A percentile compares a stretch with the other conserved stretches of the same genome.
Conservation (phyloP, 345 rosid species). For the Syzygium grande region DNA sequence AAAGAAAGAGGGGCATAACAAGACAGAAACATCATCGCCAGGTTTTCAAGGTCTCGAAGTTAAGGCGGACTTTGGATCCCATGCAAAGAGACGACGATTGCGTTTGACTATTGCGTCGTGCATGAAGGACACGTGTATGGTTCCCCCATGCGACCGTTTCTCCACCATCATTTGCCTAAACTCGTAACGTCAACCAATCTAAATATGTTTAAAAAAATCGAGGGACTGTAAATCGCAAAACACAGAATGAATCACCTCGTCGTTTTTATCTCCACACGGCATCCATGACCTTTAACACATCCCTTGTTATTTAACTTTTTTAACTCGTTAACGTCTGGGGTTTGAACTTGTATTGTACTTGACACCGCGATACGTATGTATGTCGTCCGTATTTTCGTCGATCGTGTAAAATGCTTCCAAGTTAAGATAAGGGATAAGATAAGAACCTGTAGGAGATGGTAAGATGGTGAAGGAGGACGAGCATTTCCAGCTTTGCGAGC, state of each 20-base stretch:
- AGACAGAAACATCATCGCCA: not conserved
- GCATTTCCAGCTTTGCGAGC: slow-evolving; percentile 91
- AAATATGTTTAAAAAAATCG: not conserved
- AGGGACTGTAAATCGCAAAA: not conserved
- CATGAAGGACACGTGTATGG: not conserved
- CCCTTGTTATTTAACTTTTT: not conserved
- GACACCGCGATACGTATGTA: no score
- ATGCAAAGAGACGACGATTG: not conserved
- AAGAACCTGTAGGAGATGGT: slow-evolving; percentile 60
- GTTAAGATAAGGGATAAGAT: not conserved
- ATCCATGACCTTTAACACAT: not conserved
- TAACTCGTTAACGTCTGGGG: not conserved
- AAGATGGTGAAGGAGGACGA: slow-evolving; percentile 83
- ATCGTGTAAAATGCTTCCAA: not conserved
- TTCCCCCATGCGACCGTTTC: not conserved
- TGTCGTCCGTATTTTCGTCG: no score
- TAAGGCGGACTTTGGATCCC: not conserved
- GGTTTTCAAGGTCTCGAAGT: not conserved
- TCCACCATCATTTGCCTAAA: not conserved
- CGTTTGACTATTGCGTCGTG: not conserved
- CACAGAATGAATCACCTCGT: not conserved
- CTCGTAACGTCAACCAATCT: not conserved
- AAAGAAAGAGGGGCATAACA: not conserved
- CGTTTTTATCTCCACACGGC: not conserved
- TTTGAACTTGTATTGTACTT: not conserved